phyloP scores from a whole-genome alignment of 306 rosid species.

The Fragaria ananassa region DNA sequence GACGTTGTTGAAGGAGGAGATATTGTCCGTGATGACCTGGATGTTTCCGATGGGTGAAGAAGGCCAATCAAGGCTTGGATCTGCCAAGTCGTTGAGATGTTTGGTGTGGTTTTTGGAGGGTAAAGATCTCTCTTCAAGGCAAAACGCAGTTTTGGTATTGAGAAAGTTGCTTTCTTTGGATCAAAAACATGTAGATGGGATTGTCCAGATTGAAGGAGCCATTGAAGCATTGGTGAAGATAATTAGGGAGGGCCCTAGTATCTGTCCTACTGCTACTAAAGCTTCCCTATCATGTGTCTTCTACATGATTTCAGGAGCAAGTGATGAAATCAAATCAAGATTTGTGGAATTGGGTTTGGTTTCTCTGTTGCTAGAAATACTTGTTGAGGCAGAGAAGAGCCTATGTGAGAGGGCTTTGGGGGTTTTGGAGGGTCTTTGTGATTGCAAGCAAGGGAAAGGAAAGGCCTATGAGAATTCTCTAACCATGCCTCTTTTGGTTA shows the following conservation, averaged over 20 bases:
- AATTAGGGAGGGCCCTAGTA: conserved; percentile 29
- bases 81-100: conserved; percentile 36
- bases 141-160: conserved; percentile 55
- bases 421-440: conserved; percentile 58
- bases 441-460: conserved; percentile 47
- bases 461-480: conserved; percentile 56
- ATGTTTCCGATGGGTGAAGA: conserved; percentile 44
- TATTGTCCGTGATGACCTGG: conserved; percentile 51
- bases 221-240: conserved; percentile 51
- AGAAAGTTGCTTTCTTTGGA: conserved; percentile 38
- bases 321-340: conserved; percentile 24
- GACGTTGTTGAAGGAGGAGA: conserved; percentile 45
- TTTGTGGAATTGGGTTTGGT: conserved; percentile 69
- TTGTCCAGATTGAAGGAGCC: conserved; percentile 47
- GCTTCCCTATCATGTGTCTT: conserved; percentile 57
- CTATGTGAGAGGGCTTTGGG: conserved; percentile 60
- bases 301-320: conserved; percentile 38
- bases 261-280: conserved; percentile 45
- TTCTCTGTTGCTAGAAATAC: conserved; percentile 46
- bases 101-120: conserved; percentile 49
- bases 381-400: conserved; percentile 65
- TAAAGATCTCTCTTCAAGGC: conserved; percentile 48
- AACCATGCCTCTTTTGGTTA: conserved; percentile 65
- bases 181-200: conserved; percentile 31
- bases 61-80: conserved; percentile 40